Conservation (phyloP, 2,329 filamentous ascomycete genomes). For the Arthrobotrys pseudoclavata region DNA sequence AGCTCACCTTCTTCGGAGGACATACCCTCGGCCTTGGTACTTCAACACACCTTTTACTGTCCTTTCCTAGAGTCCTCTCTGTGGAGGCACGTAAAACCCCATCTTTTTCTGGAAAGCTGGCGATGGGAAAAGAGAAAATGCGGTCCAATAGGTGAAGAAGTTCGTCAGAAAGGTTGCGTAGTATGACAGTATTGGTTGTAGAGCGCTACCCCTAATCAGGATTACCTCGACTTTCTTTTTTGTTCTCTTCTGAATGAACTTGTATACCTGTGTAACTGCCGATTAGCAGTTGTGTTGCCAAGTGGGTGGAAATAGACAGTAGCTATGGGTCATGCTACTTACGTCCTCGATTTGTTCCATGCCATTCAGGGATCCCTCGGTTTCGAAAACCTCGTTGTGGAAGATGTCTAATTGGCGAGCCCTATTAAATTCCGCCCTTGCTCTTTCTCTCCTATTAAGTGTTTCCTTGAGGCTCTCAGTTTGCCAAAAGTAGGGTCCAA, state of each 20-base stretch:
- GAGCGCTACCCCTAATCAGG: background rate
- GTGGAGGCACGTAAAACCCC: background rate
- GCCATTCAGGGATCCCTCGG: background rate
- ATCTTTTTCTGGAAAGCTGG: background rate
- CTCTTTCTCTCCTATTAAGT: background rate
- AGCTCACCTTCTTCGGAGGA: background rate
- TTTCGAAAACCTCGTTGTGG: no score
- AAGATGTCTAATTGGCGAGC: background rate
- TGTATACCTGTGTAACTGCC: background rate
- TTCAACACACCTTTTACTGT: background rate
- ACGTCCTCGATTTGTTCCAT: constrained; percentile 11
- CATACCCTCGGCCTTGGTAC: constrained; percentile 16
- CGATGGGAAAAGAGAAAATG: constrained; percentile 25
- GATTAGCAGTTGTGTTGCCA: background rate
- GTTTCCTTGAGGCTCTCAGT: background rate
- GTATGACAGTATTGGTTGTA: constrained; percentile 12
- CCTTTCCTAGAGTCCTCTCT: background rate
- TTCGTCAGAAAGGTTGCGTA: constrained; percentile 36
- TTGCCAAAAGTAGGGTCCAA: constrained; percentile 19
- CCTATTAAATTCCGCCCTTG: background rate
- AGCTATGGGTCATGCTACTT: background rate
- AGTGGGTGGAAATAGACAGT: background rate
- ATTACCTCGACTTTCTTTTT: constrained; percentile 16
- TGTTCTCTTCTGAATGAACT: background rate
- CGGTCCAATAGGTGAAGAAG: constrained; percentile 22